phyloP scores from a whole-genome alignment of 192 early-diverging fungal species.

The Piromyces sp. region DNA sequence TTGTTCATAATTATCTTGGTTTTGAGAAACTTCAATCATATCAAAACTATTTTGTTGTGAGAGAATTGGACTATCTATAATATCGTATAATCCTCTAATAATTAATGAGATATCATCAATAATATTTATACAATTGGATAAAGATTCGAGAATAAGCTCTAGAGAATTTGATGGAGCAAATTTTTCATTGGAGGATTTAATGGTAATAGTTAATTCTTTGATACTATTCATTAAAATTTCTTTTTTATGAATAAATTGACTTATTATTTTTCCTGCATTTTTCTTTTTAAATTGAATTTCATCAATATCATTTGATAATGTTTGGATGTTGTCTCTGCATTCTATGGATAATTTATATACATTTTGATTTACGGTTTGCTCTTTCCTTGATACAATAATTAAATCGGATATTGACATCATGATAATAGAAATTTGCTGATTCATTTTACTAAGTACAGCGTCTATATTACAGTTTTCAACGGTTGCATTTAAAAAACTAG shows the following conservation, averaged over 20 bases:
- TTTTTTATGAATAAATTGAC: neutral
- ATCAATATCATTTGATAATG: neutral
- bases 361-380: neutral
- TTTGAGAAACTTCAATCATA: neutral
- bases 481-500: neutral
- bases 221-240: neutral
- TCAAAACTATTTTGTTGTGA: neutral
- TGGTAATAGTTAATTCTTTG: neutral
- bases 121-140: neutral
- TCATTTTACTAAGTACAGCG: neutral
- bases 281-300: neutral
- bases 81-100: neutral
- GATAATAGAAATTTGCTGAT: neutral
- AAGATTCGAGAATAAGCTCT: neutral
- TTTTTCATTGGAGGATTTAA: neutral
- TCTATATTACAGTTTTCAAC: neutral
- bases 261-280: neutral
- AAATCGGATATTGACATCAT: neutral
- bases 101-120: neutral
- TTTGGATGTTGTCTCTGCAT: neutral
- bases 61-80: neutral
- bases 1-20: neutral
- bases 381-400: neutral
- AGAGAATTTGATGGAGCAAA: neutral
- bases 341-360: neutral